These are phyloP conservation scores for Ustulina deusta DNA, from an alignment of 2,329 filamentous ascomycete genomes.

Conservation along the genomic window DNA sequence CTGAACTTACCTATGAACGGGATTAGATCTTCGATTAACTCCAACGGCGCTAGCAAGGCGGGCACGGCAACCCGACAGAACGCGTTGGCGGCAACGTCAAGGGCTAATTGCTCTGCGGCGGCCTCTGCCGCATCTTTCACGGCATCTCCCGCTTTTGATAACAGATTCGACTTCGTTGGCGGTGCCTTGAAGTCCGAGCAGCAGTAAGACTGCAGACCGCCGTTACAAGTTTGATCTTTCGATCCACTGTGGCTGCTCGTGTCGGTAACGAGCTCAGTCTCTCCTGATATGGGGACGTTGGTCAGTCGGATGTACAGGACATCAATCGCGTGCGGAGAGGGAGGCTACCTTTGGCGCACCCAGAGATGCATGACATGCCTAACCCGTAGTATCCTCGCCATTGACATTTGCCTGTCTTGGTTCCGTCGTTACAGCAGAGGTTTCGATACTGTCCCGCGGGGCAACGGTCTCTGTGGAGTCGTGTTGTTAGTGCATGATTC, in stretches of 20 bases:
- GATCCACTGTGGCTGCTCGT: not conserved
- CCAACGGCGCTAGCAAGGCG: constrained; percentile 31
- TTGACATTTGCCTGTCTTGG: not conserved
- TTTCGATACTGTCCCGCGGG: not conserved
- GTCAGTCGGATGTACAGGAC: too few species aligned
- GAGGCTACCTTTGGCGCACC: constrained; percentile 1
- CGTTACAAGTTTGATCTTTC: constrained; percentile 15
- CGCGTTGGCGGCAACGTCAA: constrained; percentile 8
- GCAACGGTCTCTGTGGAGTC: not conserved
- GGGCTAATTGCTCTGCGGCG: not conserved
- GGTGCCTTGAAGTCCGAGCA: constrained; percentile 13
- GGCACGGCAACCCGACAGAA: constrained; percentile 15
- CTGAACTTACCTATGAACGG: constrained; percentile 42
- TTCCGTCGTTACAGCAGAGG: constrained; percentile 12
- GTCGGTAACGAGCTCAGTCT: not conserved
- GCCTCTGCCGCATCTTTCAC: not conserved
- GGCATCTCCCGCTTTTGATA: not conserved
- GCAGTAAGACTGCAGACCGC: constrained; percentile 13
- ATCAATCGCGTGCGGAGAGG: too few species aligned
- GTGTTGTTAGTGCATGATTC: too few species aligned
- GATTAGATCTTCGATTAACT: constrained; percentile 44
- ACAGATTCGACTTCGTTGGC: not conserved
- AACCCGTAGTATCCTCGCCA: constrained; percentile 14
- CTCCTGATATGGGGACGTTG: too few species aligned
- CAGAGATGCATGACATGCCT: not conserved